Base-by-base conservation (phyloP, 257 asterid genomes). In the Nicotiana tabacum region DNA sequence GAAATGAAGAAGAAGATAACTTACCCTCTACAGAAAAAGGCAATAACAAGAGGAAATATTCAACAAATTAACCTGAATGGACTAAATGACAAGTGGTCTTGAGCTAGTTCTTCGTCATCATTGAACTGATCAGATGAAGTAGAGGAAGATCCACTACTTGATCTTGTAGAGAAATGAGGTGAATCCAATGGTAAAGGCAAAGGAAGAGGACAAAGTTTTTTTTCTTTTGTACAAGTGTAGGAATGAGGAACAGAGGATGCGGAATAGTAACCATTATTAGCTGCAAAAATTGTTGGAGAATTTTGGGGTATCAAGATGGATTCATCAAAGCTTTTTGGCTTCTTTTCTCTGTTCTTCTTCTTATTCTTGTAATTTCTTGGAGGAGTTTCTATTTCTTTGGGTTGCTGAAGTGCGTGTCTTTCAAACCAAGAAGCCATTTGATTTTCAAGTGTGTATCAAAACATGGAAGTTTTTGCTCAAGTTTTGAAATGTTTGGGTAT, bases 141-240 rank as follows among this genome's bases (percentile, higher is more conserved):
- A 27, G 64, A 32, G 24, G 80, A 76, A 48, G 80, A 76, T 27
- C 80, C 80, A 76, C 43, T 17, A 33, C 43, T 48, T 35, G 82
- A 83, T 48, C 56, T 77, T 64, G 37, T 83, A 30, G 82, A 68
- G 80, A 76, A 76, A 15, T 27, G 37, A 62, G 82, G 78, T 77
- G 82, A 83, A 77, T 67, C 70, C 74, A 83, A 58, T 72, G 85
- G 85, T 56, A 62, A 76, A 43, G 85, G 85, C 58, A 83, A 62
- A 62, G 82, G 85, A 48, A 82, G 46, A 18, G 85, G 85, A 48
- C 62, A 37, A 37, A 43, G 43, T 46, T 35, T 61, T 53, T 83
- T 69, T 2, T 83, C 77, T 6, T 27, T 10, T 6, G 39, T 18
- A 3, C 9, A 11, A n/a, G 56, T 39, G 46, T 46, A 48, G 43